Conservation (phyloP, 805 yeast species). For the Ogataea neopini region DNA sequence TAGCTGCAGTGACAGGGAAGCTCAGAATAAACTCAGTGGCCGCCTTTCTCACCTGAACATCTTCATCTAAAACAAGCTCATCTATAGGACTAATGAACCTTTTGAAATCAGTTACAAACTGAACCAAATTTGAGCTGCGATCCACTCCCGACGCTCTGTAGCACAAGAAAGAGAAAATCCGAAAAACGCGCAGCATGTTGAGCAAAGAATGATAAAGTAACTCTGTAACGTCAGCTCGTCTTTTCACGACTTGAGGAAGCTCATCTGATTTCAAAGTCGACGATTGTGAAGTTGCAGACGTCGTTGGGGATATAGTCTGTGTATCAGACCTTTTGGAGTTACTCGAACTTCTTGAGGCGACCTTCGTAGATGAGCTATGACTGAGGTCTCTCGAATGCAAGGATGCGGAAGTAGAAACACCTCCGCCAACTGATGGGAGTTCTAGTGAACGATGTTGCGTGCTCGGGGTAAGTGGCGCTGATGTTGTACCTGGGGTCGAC, state of each 20-base stretch:
- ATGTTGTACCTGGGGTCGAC: conserved; percentile 15
- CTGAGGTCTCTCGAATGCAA: neutral
- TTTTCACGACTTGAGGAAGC: conserved; percentile 8
- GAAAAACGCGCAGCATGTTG: conserved; percentile 35
- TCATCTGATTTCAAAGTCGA: conserved; percentile 1
- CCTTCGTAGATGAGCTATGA: conserved; percentile 1
- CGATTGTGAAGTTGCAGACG: neutral
- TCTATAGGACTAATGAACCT: conserved; percentile 36
- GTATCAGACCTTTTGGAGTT: neutral
- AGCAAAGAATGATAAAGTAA: conserved; percentile 23
- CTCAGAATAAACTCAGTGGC: conserved; percentile 38
- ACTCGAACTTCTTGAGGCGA: neutral
- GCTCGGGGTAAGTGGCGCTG: conserved; percentile 9
- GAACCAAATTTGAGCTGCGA: conserved; percentile 10
- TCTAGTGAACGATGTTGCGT: conserved; percentile 4
- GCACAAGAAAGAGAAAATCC: conserved; percentile 37
- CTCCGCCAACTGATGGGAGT: neutral
- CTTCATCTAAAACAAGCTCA: conserved; percentile 40
- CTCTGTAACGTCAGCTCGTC: conserved; percentile 15
- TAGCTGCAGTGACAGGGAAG: conserved; percentile 36
- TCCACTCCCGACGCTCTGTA: conserved; percentile 18
- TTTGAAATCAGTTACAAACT: conserved; percentile 24
- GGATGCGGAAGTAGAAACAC: no score
- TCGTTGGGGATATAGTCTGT: neutral
- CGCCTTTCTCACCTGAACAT: conserved; percentile 36